Base-by-base conservation (phyloP, 257 asterid genomes). In the Parsonsia alboflavescens region DNA sequence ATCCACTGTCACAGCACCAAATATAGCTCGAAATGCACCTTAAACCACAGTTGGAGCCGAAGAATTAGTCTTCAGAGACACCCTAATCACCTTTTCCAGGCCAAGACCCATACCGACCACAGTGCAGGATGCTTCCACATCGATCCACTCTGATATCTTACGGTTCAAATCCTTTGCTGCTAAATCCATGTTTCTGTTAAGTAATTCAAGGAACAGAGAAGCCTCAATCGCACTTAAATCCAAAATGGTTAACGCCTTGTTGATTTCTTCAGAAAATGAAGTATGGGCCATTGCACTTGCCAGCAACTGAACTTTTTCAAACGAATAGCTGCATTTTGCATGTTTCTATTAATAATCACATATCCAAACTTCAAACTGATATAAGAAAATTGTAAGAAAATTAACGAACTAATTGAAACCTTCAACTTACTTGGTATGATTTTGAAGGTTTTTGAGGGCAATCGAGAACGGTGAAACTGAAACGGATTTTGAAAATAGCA, bases 281-380 rank as follows among this genome's bases (percentile, higher is more conserved):
- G 97, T 83, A 56, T 91, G 97, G 2, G 96, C 89, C 96, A 89
- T 80, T 8, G 96, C 92, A 28, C 89, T 87, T 42, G 90, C 81
- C 68, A 91, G 70, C 70, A 89, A 71, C 21, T 80, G 94, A 49
- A 82, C 86, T 75, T 82, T 74, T 74, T 82, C 70, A 63, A 91
- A 91, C 57, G 83, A 85, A 67, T 91, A 91, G 85, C 97, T 91
- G 73, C 56, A 46, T 26, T n/a, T n/a, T 6, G 42, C 46, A 54
- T 7, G 11, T 33, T 53, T 45, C 17, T 10, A 62, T 24, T 42
- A 76, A 66, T 66, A 17, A 57, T 16, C 13, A 58, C 54, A 72
- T 58, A 74, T 36, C 67, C 22, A 21, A 21, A 56, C 44, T 3
- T 33, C 19, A 49, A 70, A 50, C 9, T 36, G 64, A 24, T 41